A percentile compares a stretch with the other conserved stretches of the same genome.
phyloP scores from a whole-genome alignment of 352 stramenopile species.

The Phytophthora sojae region DNA sequence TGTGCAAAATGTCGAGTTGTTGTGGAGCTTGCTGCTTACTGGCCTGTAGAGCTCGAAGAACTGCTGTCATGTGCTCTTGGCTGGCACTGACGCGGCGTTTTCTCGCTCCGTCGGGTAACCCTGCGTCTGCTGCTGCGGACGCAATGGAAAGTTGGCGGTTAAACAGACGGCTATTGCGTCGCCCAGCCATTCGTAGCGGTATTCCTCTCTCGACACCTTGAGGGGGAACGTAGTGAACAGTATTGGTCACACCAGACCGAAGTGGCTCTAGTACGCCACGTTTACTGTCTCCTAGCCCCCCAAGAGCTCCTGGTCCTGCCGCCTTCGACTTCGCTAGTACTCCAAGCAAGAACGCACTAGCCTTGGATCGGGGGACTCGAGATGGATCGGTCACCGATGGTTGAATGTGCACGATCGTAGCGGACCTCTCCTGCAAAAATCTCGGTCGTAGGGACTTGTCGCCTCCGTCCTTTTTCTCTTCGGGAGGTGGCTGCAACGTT shows the following conservation, averaged over 20 bases:
- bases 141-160: conserved; percentile 16
- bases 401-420: conserved; percentile 50
- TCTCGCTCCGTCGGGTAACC: conserved; percentile 4
- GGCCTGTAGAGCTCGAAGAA: conserved; percentile 46
- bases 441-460: conserved; percentile 51
- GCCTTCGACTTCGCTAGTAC: conserved; percentile 49
- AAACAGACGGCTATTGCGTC: conserved; percentile 16
- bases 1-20: conserved; percentile 51
- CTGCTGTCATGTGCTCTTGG: conserved; percentile 17
- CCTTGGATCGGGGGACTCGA: conserved; percentile 56
- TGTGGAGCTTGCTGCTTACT: conserved; percentile 49
- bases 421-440: conserved; percentile 65
- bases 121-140: conserved; percentile 1
- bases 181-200: conserved; percentile 33
- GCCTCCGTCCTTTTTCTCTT: conserved; percentile 30
- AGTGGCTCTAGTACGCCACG: conserved; percentile 29
- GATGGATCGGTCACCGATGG: conserved; percentile 4
- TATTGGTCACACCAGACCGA: conserved; percentile 28
- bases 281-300: conserved; percentile 34
- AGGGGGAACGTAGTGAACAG: conserved; percentile 37
- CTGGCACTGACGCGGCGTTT: conserved; percentile 24
- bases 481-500: not conserved
- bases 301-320: not conserved
- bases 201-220: conserved; percentile 36
- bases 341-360: conserved; percentile 60